A percentile compares a stretch with the other conserved stretches of the same genome.
These are phyloP conservation scores for Tulasnella sp. DNA, from an alignment of 768 basidiomycete species.

Conservation along the genomic window DNA sequence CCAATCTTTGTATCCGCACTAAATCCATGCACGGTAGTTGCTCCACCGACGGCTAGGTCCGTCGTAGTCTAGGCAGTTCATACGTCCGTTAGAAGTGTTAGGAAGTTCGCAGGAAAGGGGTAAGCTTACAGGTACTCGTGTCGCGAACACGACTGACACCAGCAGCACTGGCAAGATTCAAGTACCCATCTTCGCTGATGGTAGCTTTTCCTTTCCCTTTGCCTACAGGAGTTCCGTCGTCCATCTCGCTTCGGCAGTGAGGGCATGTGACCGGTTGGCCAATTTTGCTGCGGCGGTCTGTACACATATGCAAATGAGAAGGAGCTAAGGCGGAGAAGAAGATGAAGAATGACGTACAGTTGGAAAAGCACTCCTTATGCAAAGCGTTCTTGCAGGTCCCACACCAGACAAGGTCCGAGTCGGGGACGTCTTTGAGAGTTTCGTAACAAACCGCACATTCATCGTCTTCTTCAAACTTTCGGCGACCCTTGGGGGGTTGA, in stretches of 20 bases:
- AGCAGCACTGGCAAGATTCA: conserved; percentile 64
- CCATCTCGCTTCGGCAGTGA: neutral
- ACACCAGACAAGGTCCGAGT: conserved; percentile 58
- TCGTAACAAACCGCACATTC: conserved; percentile 83
- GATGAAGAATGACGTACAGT: conserved; percentile 58
- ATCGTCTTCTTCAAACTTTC: conserved; percentile 62
- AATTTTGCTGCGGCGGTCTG: conserved; percentile 8
- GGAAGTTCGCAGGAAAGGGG: neutral
- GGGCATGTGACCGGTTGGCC: neutral
- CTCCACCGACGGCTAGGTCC: conserved; percentile 3
- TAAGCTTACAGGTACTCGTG: conserved; percentile 64
- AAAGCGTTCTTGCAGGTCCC: conserved; percentile 69
- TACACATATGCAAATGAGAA: neutral
- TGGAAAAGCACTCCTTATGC: conserved; percentile 72
- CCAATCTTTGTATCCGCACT: neutral
- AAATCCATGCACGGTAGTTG: neutral
- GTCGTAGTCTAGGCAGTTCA: neutral
- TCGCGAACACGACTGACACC: conserved; percentile 66
- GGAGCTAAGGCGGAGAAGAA: neutral
- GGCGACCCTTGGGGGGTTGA: conserved; percentile 27
- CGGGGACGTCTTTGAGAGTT: conserved; percentile 55
- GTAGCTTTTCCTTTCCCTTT: conserved; percentile 39
- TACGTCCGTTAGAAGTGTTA: neutral
- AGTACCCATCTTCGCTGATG: conserved; percentile 50
- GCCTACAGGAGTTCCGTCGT: conserved; percentile 52